These are phyloP conservation scores for Ramularia endophylla DNA, from an alignment of 2,329 filamentous ascomycete genomes.

Conservation along the genomic window DNA sequence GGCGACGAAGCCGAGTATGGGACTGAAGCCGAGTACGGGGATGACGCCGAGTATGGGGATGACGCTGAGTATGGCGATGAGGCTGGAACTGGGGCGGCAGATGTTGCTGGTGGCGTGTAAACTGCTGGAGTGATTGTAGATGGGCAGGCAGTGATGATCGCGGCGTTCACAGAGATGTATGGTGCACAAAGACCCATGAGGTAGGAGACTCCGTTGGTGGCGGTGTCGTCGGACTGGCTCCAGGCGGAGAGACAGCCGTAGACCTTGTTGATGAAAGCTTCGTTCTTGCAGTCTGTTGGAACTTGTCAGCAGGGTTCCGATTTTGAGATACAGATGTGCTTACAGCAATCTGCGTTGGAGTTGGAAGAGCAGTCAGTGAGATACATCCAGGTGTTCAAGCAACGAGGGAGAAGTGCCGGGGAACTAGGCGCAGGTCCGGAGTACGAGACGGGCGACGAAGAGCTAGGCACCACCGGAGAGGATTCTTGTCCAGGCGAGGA, in stretches of 20 bases:
- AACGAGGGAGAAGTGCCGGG: slow-evolving; percentile 73
- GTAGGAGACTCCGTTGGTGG: slow-evolving; percentile 69
- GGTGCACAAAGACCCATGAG: slow-evolving; percentile 86
- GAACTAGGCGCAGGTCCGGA: slow-evolving; percentile 32
- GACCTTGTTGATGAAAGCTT: slow-evolving; percentile 69
- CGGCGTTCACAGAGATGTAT: slow-evolving; percentile 72
- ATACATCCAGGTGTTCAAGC: slow-evolving; percentile 86
- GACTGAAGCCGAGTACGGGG: slow-evolving; percentile 6
- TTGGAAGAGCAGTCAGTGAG: slow-evolving; percentile 72
- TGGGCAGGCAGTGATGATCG: slow-evolving; percentile 70
- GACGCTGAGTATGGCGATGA: slow-evolving; percentile 6
- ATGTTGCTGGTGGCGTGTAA: slow-evolving; percentile 11
- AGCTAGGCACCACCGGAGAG: neutral
- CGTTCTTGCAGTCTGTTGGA: slow-evolving; percentile 64
- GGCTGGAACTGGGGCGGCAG: slow-evolving; percentile 3
- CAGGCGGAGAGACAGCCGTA: slow-evolving; percentile 76
- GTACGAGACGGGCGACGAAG: neutral
- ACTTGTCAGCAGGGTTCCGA: no score
- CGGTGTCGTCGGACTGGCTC: slow-evolving; percentile 59
- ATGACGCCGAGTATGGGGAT: slow-evolving; percentile 7
- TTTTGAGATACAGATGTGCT: no score
- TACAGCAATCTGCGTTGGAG: slow-evolving; percentile 64
- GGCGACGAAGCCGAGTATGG: no score
- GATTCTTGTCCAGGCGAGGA: no score
- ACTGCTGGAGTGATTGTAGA: slow-evolving; percentile 47